Percentiles rank a stretch among this genome's conserved stretches.
Conservation (phyloP, 495 filamentous ascomycete genomes). For the Ascobolus immersus region DNA sequence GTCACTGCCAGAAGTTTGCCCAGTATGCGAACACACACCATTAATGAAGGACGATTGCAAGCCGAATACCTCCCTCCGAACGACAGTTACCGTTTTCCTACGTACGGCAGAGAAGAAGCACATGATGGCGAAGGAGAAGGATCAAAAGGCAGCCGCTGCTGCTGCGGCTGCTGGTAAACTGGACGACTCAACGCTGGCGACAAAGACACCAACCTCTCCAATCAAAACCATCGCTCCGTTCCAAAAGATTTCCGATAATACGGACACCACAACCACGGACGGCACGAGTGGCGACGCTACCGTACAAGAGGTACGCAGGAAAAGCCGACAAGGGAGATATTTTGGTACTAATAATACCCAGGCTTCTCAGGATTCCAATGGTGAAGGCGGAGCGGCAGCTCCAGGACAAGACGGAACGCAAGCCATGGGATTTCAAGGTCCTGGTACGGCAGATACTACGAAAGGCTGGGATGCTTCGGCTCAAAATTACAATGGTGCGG, state of each 20-base stretch:
- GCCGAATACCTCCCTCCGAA: conserved; percentile 63
- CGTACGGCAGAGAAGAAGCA: conserved; percentile 71
- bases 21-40: conserved; percentile 76
- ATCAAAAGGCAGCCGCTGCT: conserved; percentile 18
- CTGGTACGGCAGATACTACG: no score
- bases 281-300: conserved; percentile 2
- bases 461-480: no score
- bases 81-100: conserved; percentile 70
- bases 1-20: conserved; percentile 54
- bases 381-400: no score
- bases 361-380: no score
- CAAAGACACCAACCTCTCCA: conserved; percentile 1
- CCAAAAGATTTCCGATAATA: neutral
- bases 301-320: no score
- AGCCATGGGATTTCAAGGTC: no score
- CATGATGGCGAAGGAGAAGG: conserved; percentile 31
- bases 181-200: conserved; percentile 4
- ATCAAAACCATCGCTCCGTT: neutral
- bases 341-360: no score
- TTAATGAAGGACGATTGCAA: conserved; percentile 66
- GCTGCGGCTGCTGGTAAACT: no score
- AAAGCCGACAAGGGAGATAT: no score
- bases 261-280: neutral
- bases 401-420: no score
- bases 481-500: no score